These are phyloP conservation scores for Calcarisporium arbuscula DNA, from an alignment of 2,329 filamentous ascomycete genomes.

Conservation along the genomic window DNA sequence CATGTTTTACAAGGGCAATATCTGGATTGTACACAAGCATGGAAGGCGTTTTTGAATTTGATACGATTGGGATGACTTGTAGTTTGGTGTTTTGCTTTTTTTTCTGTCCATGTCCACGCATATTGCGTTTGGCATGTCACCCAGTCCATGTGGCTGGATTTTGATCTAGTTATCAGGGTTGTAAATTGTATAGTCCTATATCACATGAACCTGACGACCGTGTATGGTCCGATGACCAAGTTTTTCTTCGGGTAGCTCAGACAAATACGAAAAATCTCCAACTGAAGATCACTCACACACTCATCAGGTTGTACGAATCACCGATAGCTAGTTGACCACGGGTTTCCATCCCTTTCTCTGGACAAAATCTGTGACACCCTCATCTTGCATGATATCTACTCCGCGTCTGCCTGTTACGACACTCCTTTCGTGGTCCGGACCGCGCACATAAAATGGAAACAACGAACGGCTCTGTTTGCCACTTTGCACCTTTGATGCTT, in stretches of 20 bases:
- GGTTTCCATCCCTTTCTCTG: constrained; percentile 55
- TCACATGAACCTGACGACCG: no score
- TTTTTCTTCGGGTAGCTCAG: no score
- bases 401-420: constrained; percentile 57
- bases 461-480: constrained; percentile 20
- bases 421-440: constrained; percentile 56
- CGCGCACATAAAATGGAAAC: constrained; percentile 57
- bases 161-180: no score
- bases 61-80: not conserved
- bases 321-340: constrained; percentile 27
- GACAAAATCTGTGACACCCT: constrained; percentile 50
- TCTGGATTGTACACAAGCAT: constrained; percentile 24
- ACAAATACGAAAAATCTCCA: not conserved
- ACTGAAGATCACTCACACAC: no score
- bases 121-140: no score
- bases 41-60: constrained; percentile 21
- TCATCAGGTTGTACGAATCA: not conserved
- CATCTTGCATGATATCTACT: constrained; percentile 53
- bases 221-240: no score
- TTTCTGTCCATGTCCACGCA: no score
- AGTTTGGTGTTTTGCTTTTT: no score
- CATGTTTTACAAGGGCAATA: no score
- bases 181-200: no score
- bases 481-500: no score
- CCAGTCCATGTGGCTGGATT: no score